phyloP scores from a whole-genome alignment of 345 rosid genomes.

The Orychophragmus violaceus region DNA sequence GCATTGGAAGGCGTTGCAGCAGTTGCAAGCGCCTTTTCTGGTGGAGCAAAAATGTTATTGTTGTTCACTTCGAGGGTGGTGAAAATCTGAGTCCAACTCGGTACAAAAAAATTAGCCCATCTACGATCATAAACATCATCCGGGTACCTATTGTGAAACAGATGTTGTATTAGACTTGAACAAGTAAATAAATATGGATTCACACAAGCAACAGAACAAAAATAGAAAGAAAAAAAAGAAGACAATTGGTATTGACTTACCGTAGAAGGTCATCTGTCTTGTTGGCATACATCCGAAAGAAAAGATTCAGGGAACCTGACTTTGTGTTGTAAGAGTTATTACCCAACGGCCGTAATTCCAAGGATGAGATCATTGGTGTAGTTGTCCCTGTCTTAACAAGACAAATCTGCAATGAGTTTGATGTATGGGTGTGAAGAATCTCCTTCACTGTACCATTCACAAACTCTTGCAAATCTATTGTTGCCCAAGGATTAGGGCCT shows the following conservation, averaged over 20 bases:
- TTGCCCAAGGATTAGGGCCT: constrained; percentile 39
- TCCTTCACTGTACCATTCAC: background rate
- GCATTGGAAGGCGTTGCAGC: constrained; percentile 25
- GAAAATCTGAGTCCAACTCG: background rate
- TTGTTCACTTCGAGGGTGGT: background rate
- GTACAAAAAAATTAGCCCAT: constrained; percentile 7
- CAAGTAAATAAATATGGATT: background rate
- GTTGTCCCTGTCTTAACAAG: constrained; percentile 37
- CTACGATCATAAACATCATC: constrained; percentile 32
- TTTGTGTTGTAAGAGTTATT: background rate
- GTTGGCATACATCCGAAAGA: background rate
- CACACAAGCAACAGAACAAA: background rate
- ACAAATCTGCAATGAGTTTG: constrained; percentile 37
- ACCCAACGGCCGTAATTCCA: constrained; percentile 37
- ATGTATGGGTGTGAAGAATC: constrained; percentile 31
- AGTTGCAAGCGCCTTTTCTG: constrained; percentile 16
- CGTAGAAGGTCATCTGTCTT: background rate
- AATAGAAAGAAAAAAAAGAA: too few relatives aligned
- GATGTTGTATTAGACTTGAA: background rate
- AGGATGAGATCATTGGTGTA: constrained; percentile 38
- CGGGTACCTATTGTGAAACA: constrained; percentile 16
- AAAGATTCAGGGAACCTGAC: constrained; percentile 16
- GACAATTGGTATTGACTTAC: background rate
- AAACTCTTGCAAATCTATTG: constrained; percentile 6
- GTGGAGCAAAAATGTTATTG: background rate